A percentile compares a stretch with the other conserved stretches of the same genome.
phyloP scores from a whole-genome alignment of 2,329 filamentous ascomycete genomes.

The Diplocarpon mali region DNA sequence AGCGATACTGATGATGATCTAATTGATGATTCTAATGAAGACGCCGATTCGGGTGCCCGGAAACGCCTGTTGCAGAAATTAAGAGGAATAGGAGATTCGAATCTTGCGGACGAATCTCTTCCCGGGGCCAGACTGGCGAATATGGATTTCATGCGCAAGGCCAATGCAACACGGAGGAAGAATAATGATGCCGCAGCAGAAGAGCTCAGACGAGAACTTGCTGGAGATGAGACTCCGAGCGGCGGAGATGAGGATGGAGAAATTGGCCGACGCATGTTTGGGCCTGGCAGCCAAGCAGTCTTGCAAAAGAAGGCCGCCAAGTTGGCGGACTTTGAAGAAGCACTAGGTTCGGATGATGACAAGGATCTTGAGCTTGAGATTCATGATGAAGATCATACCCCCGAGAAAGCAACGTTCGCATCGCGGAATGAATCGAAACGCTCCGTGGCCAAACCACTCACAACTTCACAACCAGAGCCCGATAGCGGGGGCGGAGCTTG shows the following conservation, averaged over 20 bases:
- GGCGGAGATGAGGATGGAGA: conserved; percentile 42
- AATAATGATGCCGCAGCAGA: conserved; percentile 69
- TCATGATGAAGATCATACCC: conserved; percentile 10
- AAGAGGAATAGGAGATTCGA: conserved; percentile 34
- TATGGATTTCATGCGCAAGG: conserved; percentile 92
- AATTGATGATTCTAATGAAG: conserved; percentile 40
- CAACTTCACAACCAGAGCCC: conserved; percentile 8
- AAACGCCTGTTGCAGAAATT: conserved; percentile 38
- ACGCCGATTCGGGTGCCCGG: conserved; percentile 38
- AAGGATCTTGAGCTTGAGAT: conserved; percentile 26
- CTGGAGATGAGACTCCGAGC: conserved; percentile 48
- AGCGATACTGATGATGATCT: conserved; percentile 47
- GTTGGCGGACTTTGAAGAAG: conserved; percentile 49
- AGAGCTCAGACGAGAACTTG: conserved; percentile 60
- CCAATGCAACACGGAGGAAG: conserved; percentile 66
- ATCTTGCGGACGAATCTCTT: conserved; percentile 35
- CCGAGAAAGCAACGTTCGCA: conserved; percentile 1
- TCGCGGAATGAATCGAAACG: conserved; percentile 10
- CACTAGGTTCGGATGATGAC: conserved; percentile 33
- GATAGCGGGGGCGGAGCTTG: conserved; percentile 25
- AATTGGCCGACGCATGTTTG: conserved; percentile 61
- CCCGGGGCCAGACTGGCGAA: conserved; percentile 59
- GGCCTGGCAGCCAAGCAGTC: conserved; percentile 36
- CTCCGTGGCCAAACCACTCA: not conserved
- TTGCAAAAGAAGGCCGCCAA: conserved; percentile 25